Conservation (phyloP, 352 stramenopile genomes). For the Globisporangium parvum region DNA sequence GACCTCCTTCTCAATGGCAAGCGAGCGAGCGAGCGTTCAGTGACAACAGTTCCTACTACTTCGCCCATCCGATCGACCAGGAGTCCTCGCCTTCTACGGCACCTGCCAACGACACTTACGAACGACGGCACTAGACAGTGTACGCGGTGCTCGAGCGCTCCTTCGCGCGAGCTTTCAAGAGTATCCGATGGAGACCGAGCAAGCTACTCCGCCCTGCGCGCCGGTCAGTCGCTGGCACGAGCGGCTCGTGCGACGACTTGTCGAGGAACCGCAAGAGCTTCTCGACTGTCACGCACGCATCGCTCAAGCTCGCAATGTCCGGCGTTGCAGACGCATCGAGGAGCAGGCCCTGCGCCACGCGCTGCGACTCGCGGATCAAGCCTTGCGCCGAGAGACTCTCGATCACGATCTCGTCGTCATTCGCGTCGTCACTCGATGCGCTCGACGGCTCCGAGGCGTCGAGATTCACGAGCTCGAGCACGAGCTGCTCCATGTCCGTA, state of each 20-base stretch:
- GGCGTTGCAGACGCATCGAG: slow-evolving; percentile 8
- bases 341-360: slow-evolving; percentile 17
- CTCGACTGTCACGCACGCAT: slow-evolving; percentile 32
- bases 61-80: too few species aligned
- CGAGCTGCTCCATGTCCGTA: slow-evolving; percentile 22
- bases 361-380: slow-evolving; percentile 36
- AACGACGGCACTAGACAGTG: slow-evolving; percentile 10
- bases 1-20: too few species aligned
- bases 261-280: slow-evolving; percentile 44
- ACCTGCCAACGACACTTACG: neutral
- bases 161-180: slow-evolving; percentile 40
- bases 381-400: slow-evolving; percentile 51
- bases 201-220: slow-evolving; percentile 36
- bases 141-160: slow-evolving; percentile 24
- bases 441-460: slow-evolving; percentile 28
- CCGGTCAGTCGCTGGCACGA: slow-evolving; percentile 25
- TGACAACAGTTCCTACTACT: too few species aligned
- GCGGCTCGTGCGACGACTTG: slow-evolving; percentile 14
- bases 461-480: slow-evolving; percentile 33
- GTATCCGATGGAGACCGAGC: slow-evolving; percentile 41
- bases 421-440: slow-evolving; percentile 9
- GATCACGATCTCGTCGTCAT: slow-evolving; percentile 60
- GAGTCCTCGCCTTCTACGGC: too few species aligned
- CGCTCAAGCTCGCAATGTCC: slow-evolving; percentile 25
- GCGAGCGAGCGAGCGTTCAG: too few species aligned